Percentiles rank a stretch among this genome's conserved stretches.
phyloP scores from a whole-genome alignment of 2,329 filamentous ascomycete genomes.

The Pestalotiopsis sp. region DNA sequence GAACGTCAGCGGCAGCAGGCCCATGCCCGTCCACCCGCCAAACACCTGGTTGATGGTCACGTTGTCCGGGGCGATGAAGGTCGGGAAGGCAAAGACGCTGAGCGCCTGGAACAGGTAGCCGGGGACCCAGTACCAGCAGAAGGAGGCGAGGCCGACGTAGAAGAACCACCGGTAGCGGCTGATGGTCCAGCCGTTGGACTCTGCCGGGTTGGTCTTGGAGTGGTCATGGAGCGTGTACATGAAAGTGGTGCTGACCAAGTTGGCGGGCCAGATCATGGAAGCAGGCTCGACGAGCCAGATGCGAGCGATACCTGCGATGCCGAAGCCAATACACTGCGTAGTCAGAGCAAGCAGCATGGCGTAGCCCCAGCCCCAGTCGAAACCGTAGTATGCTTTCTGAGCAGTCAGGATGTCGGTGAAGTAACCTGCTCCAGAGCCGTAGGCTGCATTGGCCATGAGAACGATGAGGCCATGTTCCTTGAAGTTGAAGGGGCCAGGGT shows the following conservation, averaged over 20 bases:
- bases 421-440: constrained; percentile 43
- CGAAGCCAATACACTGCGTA: constrained; percentile 66
- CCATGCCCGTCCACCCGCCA: constrained; percentile 59
- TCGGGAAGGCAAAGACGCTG: constrained; percentile 62
- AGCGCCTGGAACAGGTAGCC: constrained; percentile 65
- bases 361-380: constrained; percentile 59
- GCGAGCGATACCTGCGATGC: constrained; percentile 60
- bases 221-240: constrained; percentile 69
- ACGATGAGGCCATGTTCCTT: constrained; percentile 53
- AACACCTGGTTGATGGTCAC: constrained; percentile 63
- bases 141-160: constrained; percentile 50
- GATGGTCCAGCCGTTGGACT: constrained; percentile 60
- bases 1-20: constrained; percentile 63
- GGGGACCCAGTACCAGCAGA: constrained; percentile 65
- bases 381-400: constrained; percentile 50
- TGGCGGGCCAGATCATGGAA: constrained; percentile 66
- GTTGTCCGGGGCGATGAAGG: constrained; percentile 62
- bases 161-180: constrained; percentile 61
- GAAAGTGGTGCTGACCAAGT: constrained; percentile 61
- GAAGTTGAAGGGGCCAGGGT: constrained; percentile 46
- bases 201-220: constrained; percentile 50
- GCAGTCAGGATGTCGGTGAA: constrained; percentile 39
- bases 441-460: constrained; percentile 49
- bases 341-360: constrained; percentile 62
- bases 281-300: constrained; percentile 64